phyloP scores from a whole-genome alignment of 148 eudicot species.

The Amaranthus cruentus region DNA sequence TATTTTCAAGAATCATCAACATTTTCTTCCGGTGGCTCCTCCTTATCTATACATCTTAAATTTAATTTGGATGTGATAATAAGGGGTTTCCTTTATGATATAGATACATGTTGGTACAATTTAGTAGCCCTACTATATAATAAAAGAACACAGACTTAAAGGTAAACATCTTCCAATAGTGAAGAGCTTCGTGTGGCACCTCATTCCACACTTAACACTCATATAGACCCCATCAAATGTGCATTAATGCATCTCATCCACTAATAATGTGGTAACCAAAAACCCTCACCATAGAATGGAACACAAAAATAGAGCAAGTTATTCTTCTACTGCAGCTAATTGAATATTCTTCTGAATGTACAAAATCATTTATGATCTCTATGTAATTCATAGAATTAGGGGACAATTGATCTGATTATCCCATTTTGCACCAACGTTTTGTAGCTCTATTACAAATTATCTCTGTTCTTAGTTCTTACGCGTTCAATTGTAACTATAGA shows the following conservation, averaged over 20 bases:
- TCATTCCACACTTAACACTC: neutral
- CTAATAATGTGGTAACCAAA: neutral
- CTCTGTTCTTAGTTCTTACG: neutral
- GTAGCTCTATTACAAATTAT: neutral
- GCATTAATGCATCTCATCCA: neutral
- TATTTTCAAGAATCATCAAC: neutral
- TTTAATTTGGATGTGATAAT: too few species aligned
- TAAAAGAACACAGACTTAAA: constrained; percentile 3
- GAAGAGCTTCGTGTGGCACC: constrained; percentile 8
- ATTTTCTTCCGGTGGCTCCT: neutral
- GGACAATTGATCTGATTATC: neutral
- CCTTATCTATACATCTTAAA: too few species aligned
- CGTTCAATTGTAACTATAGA: neutral
- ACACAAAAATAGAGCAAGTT: neutral
- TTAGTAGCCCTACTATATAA: neutral
- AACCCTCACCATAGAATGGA: neutral
- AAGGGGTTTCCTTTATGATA: neutral
- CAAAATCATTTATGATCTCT: neutral
- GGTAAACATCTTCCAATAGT: neutral
- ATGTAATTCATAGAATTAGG: neutral
- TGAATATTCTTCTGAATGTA: neutral
- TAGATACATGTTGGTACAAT: neutral
- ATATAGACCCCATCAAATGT: neutral
- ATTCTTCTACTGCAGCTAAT: neutral
- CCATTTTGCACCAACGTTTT: neutral